Conservation (phyloP, 2,329 filamentous ascomycete species). For the Fusarium keratoplasticum region DNA sequence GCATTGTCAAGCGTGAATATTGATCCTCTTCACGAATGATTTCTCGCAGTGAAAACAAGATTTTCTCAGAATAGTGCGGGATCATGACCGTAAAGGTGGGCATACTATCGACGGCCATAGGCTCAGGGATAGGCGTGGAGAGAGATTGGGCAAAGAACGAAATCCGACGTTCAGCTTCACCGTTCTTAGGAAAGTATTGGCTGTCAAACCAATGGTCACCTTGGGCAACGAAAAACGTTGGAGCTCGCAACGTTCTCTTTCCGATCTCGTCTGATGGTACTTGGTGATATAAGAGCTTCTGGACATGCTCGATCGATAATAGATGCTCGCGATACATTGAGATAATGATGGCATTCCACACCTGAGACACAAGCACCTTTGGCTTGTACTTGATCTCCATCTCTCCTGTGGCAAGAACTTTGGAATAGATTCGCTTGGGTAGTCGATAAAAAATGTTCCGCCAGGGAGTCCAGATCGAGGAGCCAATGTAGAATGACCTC, state of each 20-base stretch:
- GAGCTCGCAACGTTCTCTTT: not conserved
- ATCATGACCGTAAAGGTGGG: not conserved
- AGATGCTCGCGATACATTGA: slow-evolving; percentile 1
- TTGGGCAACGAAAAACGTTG: not conserved
- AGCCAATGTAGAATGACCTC: not conserved
- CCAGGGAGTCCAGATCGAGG: not conserved
- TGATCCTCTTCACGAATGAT: not conserved
- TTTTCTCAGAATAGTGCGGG: not conserved
- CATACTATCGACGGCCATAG: not conserved
- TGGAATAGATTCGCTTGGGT: not conserved
- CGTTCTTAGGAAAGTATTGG: not conserved
- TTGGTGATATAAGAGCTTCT: not conserved
- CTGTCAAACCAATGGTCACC: not conserved
- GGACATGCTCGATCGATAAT: not conserved
- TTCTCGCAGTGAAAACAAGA: not conserved
- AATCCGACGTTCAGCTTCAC: not conserved
- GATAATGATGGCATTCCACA: not conserved
- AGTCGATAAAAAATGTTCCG: not conserved
- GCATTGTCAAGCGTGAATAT: not conserved
- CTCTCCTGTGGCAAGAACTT: not conserved
- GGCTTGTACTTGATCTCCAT: not conserved
- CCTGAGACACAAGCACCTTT: not conserved
- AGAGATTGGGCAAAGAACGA: not conserved
- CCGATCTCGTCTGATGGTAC: not conserved
- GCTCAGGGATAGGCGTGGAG: not conserved